These are phyloP conservation scores for Auxenochlorella pyrenoidosa DNA, from an alignment of 139 green algal species.

Conservation along the genomic window DNA sequence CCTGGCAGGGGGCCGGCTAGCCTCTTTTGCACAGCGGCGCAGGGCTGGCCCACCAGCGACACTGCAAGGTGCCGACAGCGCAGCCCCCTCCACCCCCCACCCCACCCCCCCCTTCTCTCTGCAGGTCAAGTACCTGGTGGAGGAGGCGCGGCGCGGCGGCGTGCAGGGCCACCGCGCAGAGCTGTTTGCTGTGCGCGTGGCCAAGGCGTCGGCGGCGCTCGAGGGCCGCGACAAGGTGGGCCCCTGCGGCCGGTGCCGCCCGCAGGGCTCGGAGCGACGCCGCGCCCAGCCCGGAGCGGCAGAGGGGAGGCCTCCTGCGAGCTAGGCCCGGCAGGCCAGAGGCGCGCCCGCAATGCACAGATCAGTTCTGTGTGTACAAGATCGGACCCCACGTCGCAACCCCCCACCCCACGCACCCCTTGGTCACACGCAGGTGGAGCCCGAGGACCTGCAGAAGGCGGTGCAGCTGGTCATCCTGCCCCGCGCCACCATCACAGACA, in stretches of 20 bases:
- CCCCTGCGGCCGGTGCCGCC: too few species aligned
- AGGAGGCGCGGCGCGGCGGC: slow-evolving; percentile 87
- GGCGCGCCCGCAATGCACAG: too few species aligned
- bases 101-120: background rate
- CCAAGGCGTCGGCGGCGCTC: slow-evolving; percentile 32
- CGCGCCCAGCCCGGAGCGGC: slow-evolving; percentile 82
- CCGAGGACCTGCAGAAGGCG: slow-evolving; percentile 94
- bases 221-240: slow-evolving; percentile 56
- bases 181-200: slow-evolving; percentile 88
- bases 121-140: slow-evolving; percentile 92
- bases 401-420: too few species aligned
- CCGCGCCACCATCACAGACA: slow-evolving; percentile 34
- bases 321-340: background rate
- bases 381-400: too few species aligned
- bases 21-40: too few species aligned
- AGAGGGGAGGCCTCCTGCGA: background rate
- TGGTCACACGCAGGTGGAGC: slow-evolving; percentile 64
- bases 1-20: too few species aligned
- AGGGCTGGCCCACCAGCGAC: too few species aligned
- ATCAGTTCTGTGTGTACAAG: too few species aligned
- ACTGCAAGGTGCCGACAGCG: background rate
- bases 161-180: slow-evolving; percentile 94
- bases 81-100: background rate
- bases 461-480: slow-evolving; percentile 95
- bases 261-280: too few species aligned